These are phyloP conservation scores for Herpetomonas samuelpessoai DNA, from an alignment of 208 protist species.

Conservation along the genomic window DNA sequence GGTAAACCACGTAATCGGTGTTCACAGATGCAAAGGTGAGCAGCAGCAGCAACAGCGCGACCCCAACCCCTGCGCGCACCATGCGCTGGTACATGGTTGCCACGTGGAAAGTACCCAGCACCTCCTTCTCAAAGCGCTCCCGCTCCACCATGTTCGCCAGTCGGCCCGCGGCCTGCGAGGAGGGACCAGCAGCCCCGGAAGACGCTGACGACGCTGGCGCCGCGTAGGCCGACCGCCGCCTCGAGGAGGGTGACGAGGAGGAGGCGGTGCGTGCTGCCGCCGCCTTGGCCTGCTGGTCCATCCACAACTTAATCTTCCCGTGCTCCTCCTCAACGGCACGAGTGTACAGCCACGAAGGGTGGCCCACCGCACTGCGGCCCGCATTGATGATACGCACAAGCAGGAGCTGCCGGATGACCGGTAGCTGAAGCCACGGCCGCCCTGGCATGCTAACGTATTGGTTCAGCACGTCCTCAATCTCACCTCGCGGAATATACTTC, in stretches of 20 bases:
- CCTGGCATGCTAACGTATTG: slow-evolving; percentile 53
- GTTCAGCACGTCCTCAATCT: slow-evolving; percentile 59
- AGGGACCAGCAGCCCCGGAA: neutral
- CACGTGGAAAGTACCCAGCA: slow-evolving; percentile 72
- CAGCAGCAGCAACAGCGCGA: slow-evolving; percentile 32
- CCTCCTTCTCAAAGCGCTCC: slow-evolving; percentile 73
- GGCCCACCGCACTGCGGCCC: slow-evolving; percentile 37
- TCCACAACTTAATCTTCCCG: slow-evolving; percentile 49
- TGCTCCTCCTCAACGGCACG: slow-evolving; percentile 72
- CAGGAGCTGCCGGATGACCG: slow-evolving; percentile 76
- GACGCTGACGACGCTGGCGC: neutral
- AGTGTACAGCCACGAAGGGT: slow-evolving; percentile 74
- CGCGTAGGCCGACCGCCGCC: neutral
- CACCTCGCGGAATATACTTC: slow-evolving; percentile 70
- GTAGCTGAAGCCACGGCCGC: slow-evolving; percentile 66
- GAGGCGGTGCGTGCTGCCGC: slow-evolving; percentile 4
- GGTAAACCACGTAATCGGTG: slow-evolving; percentile 57
- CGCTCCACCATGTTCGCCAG: slow-evolving; percentile 53
- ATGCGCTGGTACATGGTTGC: slow-evolving; percentile 81
- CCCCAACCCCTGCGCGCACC: slow-evolving; percentile 40
- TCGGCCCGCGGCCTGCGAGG: slow-evolving; percentile 8
- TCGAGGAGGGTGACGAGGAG: no score
- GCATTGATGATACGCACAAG: slow-evolving; percentile 68
- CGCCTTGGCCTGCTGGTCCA: slow-evolving; percentile 27
- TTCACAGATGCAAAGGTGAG: slow-evolving; percentile 50